Evolutionary conservation across 2,329 filamentous ascomycete genomes (phyloP), one percentile per base, ranked within the genome.

Genomic region (Trichoderma citrinoviride): DNA sequence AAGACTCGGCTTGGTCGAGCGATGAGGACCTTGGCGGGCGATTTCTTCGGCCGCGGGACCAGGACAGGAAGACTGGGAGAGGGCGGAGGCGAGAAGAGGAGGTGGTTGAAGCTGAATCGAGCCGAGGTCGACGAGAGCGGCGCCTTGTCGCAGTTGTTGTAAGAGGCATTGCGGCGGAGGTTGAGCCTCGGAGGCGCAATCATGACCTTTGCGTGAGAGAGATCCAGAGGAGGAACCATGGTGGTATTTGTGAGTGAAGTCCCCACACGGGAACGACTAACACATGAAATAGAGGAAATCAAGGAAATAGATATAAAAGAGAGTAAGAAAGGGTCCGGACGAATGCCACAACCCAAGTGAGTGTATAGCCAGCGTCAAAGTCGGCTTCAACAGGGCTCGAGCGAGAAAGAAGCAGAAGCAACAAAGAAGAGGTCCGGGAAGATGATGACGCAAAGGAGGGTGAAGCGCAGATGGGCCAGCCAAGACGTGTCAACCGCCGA

Each of bases 61-160:
- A 90, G 81, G 15, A 86, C 87, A 14, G 89, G 91, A 56, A 93
- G 83, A 68, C 86, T 85, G 2, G 89, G 90, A 2, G 88, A 94
- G 4, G 89, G 88, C 27, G 89, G 90, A 1, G 82, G 83, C 27
- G 85, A 87, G 75, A 86, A 88, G 70, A 88, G 79, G 44, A 91
- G 82, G 68, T 90, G 86, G 71, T 88, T 88, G 76, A 90, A 87
- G 75, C 79, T 86, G 76, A 88, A 88, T 53, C 85, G 80, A 19
- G 86, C 87, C 40, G 83, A 88, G 27, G 82, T 88, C 56, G 85
- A 85, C 25, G 85, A 88, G 10, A 85, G 71, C 7, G 84, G 83
- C 1, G 56, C 62, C 76, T 75, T 82, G 69, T 87, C 85, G 67
- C 81, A 77, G 65, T 81, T 74, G 66, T 79, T 83, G 73, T 85